phyloP scores from a whole-genome alignment of 768 basidiomycete species.

The Leccinum uliginosum region DNA sequence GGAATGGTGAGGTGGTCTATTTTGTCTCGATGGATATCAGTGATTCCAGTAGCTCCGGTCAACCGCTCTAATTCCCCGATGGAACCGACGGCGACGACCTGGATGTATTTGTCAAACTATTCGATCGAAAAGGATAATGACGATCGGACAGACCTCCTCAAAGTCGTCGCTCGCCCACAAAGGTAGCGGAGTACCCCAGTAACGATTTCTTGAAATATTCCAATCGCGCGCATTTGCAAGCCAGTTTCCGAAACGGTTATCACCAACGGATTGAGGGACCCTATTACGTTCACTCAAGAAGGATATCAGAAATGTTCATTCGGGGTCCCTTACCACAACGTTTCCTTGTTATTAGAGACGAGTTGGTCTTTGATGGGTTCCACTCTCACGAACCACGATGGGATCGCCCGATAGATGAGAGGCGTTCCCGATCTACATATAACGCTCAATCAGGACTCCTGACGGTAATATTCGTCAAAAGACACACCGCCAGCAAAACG shows the following conservation, averaged over 20 bases:
- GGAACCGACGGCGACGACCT: conserved; percentile 86
- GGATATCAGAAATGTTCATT: not conserved
- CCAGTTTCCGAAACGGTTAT: conserved; percentile 95
- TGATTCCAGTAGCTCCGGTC: conserved; percentile 80
- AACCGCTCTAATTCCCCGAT: conserved; percentile 82
- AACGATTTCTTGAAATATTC: conserved; percentile 98
- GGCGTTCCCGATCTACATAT: conserved; percentile 81
- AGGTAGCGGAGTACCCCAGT: conserved; percentile 98
- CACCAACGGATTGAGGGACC: conserved; percentile 90
- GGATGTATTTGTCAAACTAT: conserved; percentile 2
- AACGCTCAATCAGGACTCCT: not conserved
- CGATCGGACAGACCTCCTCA: conserved; percentile 55
- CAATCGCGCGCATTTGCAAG: conserved; percentile 97
- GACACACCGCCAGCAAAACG: conserved; percentile 91
- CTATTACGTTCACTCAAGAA: conserved; percentile 34
- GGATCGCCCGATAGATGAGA: conserved; percentile 92
- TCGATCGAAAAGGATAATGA: not conserved
- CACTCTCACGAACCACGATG: conserved; percentile 93
- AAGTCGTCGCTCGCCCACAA: conserved; percentile 93
- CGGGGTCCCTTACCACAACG: conserved; percentile 62
- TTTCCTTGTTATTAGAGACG: conserved; percentile 84
- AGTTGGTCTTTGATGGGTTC: conserved; percentile 81
- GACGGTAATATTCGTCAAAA: not conserved
- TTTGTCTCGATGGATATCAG: conserved; percentile 88
- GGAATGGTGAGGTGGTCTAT: conserved; percentile 98